phyloP scores from a whole-genome alignment of 2,329 filamentous ascomycete species.

The Balansia obtecta region DNA sequence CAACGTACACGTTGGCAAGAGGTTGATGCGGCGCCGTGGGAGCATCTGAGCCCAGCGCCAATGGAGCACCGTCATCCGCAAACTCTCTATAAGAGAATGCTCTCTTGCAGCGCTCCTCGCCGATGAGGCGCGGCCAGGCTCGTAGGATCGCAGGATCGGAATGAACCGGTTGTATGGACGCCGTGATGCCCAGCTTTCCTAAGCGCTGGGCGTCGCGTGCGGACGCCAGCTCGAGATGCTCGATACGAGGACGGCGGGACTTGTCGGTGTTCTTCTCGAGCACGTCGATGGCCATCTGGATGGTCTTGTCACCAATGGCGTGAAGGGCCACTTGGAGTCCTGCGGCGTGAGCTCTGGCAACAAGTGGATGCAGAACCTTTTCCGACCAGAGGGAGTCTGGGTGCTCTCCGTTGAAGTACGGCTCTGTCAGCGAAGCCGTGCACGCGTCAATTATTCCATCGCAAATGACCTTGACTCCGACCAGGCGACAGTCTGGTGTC shows the following conservation, averaged over 20 bases:
- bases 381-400: constrained; percentile 42
- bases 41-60: constrained; percentile 47
- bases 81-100: constrained; percentile 55
- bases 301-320: constrained; percentile 50
- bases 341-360: constrained; percentile 38
- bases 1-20: constrained; percentile 45
- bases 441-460: constrained; percentile 55
- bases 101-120: constrained; percentile 37
- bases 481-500: constrained; percentile 32
- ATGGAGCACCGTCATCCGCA: constrained; percentile 35
- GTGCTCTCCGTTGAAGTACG: constrained; percentile 38
- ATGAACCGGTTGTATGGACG: constrained; percentile 46
- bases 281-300: constrained; percentile 43
- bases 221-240: constrained; percentile 50
- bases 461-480: constrained; percentile 52
- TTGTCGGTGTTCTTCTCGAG: constrained; percentile 31
- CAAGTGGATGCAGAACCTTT: constrained; percentile 38
- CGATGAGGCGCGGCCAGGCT: constrained; percentile 48
- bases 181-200: constrained; percentile 46
- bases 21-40: constrained; percentile 45
- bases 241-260: constrained; percentile 45
- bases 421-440: constrained; percentile 47
- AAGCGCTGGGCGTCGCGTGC: constrained; percentile 42
- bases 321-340: constrained; percentile 51
- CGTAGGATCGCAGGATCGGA: constrained; percentile 47